Base-by-base conservation (phyloP, 2,329 filamentous ascomycete species). In the Ceratocystis albifundus region DNA sequence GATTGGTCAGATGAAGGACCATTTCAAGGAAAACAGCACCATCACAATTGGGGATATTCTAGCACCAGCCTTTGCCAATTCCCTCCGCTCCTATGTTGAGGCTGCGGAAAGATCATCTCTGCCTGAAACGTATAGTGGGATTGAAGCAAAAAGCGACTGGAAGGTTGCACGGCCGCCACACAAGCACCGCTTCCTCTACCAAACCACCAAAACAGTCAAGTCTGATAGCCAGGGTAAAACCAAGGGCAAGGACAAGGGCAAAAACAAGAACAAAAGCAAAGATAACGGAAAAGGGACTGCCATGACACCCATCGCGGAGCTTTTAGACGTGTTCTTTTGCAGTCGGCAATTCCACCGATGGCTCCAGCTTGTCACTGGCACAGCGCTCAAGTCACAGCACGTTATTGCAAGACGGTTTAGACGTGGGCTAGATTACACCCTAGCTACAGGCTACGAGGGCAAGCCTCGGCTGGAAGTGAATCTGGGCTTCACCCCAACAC, bases 101-200 rank as follows among this genome's bases (percentile, higher is more conserved):
- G 79, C 80, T 0, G 80, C 87, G 71, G 88, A 92, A 72, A 77
- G 76, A 66, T 73, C 78, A 44, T 48, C 73, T 1, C 72, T 82
- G 4, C 77, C 79, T 0, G 74, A 77, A 17, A 74, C 77, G 17
- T 84, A 81, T 59, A 72, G 75, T 0, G 80, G 82, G 67, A 85
- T 88, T 68, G 83, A 87, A 71, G 79, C 79, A 59, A 77, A 77
- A 69, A 82, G 79, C 53, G 76, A 77, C 0, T 94, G 89, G 89
- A 84, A 81, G 68, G 88, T 95, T 7, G 89, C 94, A 5, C 83
- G 84, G 41, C 94, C 94, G 48, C 94, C 94, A 0, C 92, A 99
- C 77, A 99, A 99, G 78, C 91, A 96, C 73, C 89, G 92, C 15
- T 99, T 88, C 74, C 80, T 96, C 1, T 99, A 94, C 76, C 82